phyloP scores from a whole-genome alignment of 2,329 filamentous ascomycete genomes.

The Cytospora chrysosperma region DNA sequence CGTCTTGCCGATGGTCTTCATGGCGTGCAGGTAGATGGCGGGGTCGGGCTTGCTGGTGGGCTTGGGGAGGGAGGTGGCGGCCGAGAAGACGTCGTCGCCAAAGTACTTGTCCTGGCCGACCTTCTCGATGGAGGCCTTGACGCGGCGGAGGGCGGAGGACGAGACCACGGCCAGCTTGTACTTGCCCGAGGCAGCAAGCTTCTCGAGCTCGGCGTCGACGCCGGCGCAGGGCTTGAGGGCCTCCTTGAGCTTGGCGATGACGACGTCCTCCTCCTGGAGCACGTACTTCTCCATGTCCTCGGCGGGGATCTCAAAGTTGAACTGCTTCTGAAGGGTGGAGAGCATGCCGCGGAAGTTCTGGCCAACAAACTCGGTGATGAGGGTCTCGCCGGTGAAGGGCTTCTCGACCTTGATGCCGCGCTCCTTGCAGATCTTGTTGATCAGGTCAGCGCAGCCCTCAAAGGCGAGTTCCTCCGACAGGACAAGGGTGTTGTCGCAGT shows the following conservation, averaged over 20 bases:
- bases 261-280: conserved; percentile 73
- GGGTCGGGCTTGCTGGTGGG: conserved; percentile 93
- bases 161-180: conserved; percentile 80
- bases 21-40: conserved; percentile 78
- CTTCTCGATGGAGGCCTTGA: conserved; percentile 75
- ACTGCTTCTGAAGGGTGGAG: conserved; percentile 69
- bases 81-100: conserved; percentile 73
- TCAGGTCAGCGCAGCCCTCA: conserved; percentile 83
- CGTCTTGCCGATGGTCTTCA: conserved; percentile 69
- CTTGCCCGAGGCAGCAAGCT: conserved; percentile 58
- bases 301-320: conserved; percentile 66
- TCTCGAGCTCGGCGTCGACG: conserved; percentile 65
- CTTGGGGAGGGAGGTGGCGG: conserved; percentile 71
- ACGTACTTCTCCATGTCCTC: conserved; percentile 75
- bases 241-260: conserved; percentile 75
- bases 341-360: conserved; percentile 96
- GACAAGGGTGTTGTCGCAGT: conserved; percentile 89
- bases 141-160: conserved; percentile 74
- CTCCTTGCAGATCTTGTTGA: conserved; percentile 79
- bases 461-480: conserved; percentile 89
- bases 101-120: conserved; percentile 81
- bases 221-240: conserved; percentile 68
- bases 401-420: conserved; percentile 49
- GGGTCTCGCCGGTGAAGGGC: conserved; percentile 73
- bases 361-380: conserved; percentile 86